A percentile compares a stretch with the other conserved stretches of the same genome.
phyloP scores from a whole-genome alignment of 2,329 filamentous ascomycete genomes.

The Penicillium digitatum region DNA sequence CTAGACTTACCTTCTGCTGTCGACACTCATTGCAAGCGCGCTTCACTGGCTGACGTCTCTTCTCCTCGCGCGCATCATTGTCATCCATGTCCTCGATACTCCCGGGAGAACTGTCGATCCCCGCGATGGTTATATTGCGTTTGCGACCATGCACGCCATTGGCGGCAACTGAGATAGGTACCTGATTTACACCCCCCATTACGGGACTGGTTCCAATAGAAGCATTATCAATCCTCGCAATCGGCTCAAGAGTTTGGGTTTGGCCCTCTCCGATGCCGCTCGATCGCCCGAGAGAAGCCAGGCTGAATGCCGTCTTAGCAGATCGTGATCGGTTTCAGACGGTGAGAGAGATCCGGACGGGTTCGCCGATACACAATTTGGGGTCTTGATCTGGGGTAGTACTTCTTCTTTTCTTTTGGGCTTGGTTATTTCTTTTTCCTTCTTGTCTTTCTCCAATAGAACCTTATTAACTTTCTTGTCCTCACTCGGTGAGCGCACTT shows the following conservation, averaged over 20 bases:
- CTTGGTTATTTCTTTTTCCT: background rate
- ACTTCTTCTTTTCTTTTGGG: too few relatives aligned
- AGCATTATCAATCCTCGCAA: conserved; percentile 33
- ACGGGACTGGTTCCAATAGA: conserved; percentile 35
- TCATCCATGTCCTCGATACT: conserved; percentile 47
- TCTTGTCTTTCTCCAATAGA: background rate
- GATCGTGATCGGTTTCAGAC: conserved; percentile 14
- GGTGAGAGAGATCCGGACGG: conserved; percentile 4
- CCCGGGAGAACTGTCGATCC: conserved; percentile 47
- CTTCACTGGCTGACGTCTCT: conserved; percentile 50
- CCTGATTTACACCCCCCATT: conserved; percentile 35
- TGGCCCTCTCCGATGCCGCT: conserved; percentile 37
- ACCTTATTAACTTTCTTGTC: conserved; percentile 1
- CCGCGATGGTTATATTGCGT: conserved; percentile 43
- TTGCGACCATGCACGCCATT: conserved; percentile 38
- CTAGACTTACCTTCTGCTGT: conserved; percentile 58
- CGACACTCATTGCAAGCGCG: conserved; percentile 66
- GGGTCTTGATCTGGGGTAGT: background rate
- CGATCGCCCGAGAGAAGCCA: conserved; percentile 35
- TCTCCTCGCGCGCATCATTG: conserved; percentile 42
- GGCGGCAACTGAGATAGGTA: conserved; percentile 27
- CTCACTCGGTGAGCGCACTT: conserved; percentile 3
- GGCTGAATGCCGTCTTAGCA: conserved; percentile 30
- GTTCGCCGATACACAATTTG: background rate
- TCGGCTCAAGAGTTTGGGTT: conserved; percentile 28